phyloP scores from a whole-genome alignment of 345 rosid genomes.

The Firmiana major region DNA sequence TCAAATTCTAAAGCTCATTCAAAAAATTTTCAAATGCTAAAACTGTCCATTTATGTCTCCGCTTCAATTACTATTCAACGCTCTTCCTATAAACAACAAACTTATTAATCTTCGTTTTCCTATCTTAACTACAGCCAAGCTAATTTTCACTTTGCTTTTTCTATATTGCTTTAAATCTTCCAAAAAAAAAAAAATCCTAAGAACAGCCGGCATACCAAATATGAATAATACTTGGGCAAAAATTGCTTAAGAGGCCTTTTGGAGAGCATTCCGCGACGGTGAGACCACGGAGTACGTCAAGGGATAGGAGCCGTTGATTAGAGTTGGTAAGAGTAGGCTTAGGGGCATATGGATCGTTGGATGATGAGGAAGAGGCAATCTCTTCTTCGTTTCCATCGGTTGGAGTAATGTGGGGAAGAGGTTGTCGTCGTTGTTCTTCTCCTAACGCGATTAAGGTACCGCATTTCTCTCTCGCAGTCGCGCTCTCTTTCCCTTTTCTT shows the following conservation, averaged over 20 bases:
- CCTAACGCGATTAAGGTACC: background rate
- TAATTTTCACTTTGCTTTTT: background rate
- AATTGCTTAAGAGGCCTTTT: background rate
- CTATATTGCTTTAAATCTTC: background rate
- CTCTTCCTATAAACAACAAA: background rate
- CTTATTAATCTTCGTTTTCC: background rate
- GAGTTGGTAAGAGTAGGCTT: background rate
- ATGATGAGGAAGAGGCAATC: conserved; percentile 14
- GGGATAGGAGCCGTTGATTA: conserved; percentile 44
- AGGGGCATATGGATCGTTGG: conserved; percentile 16
- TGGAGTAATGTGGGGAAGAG: conserved; percentile 19
- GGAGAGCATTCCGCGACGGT: conserved; percentile 40
- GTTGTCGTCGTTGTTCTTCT: conserved; percentile 17
- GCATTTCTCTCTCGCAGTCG: conserved; percentile 1
- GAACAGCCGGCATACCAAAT: background rate
- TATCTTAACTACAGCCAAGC: background rate
- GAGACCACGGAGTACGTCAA: conserved; percentile 62
- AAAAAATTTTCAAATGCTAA: background rate
- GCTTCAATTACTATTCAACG: background rate
- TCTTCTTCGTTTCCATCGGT: conserved; percentile 7
- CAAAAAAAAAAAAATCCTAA: background rate
- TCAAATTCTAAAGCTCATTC: background rate
- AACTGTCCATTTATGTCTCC: background rate
- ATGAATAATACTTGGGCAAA: background rate
- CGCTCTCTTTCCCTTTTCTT: too few species aligned